Evolutionary conservation across 192 early-diverging fungal genomes (phyloP).

Genomic region (Anaeromyces robustus): DNA sequence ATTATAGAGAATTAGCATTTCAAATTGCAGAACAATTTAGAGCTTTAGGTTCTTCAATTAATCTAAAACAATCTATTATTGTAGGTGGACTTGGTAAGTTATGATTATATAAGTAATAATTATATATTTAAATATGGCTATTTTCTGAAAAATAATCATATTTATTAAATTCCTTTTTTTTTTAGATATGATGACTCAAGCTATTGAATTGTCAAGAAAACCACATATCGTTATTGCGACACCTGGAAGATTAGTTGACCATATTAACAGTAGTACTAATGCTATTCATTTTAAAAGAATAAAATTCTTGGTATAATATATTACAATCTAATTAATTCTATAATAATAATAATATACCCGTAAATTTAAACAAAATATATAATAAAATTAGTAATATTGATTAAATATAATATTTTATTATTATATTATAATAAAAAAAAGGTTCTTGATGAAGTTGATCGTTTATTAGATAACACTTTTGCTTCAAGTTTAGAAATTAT

Average conservation of each 20-base stretch:
- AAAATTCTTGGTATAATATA: constrained; percentile 48
- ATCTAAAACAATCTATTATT: constrained; percentile 64
- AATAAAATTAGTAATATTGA: too few species aligned
- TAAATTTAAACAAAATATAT: too few species aligned
- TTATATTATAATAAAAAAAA: background rate
- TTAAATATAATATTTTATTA: too few species aligned
- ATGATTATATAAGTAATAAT: background rate
- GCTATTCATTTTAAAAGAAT: constrained; percentile 55
- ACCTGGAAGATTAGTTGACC: constrained; percentile 86
- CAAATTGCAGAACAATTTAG: constrained; percentile 98
- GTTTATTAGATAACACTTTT: constrained; percentile 75
- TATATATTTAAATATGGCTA: too few species aligned
- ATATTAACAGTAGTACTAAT: constrained; percentile 62
- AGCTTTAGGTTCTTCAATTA: constrained; percentile 75
- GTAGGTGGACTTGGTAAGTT: constrained; percentile 78
- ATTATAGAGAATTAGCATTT: constrained; percentile 75
- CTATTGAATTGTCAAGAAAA: constrained; percentile 58
- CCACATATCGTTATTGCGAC: constrained; percentile 92
- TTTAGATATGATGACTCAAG: constrained; percentile 84
- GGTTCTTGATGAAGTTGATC: constrained; percentile 90
- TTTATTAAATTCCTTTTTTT: background rate
- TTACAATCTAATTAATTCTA: background rate
- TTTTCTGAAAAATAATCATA: background rate
- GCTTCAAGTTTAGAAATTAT: constrained; percentile 64
- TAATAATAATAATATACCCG: constrained; percentile 1